Conservation (phyloP, 805 yeast genomes). For the Teunomyces cretensis region DNA sequence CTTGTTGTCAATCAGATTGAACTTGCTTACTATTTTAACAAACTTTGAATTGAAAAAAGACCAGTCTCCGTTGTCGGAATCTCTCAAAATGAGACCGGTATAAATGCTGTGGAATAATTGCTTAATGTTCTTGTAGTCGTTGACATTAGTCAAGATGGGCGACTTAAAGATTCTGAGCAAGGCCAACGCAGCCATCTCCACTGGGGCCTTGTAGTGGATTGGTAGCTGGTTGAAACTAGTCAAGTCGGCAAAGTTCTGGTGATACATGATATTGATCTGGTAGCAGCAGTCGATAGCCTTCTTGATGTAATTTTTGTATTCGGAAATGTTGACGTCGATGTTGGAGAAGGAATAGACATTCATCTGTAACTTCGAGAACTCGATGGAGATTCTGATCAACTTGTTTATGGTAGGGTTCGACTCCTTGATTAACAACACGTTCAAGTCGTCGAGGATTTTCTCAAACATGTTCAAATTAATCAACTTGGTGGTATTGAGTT, state of each 20-base stretch:
- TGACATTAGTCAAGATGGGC: conserved; percentile 24
- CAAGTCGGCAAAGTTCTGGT: conserved; percentile 16
- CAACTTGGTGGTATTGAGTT: conserved; percentile 26
- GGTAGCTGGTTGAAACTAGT: conserved; percentile 33
- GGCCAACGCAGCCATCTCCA: conserved; percentile 32
- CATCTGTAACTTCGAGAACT: conserved; percentile 39
- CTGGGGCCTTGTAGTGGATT: conserved; percentile 38
- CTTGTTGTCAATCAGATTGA: conserved; percentile 16
- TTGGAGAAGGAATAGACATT: conserved; percentile 34
- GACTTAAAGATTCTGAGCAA: conserved; percentile 34
- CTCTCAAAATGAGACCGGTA: conserved; percentile 13
- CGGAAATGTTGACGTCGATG: conserved; percentile 19
- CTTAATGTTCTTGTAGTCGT: conserved; percentile 27
- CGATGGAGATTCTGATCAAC: conserved; percentile 32
- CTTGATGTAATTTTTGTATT: conserved; percentile 30
- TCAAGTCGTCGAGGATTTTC: conserved; percentile 33
- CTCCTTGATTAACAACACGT: conserved; percentile 9
- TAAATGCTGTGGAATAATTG: conserved; percentile 21
- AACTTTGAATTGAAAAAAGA: conserved; percentile 21
- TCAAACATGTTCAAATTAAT: conserved; percentile 45
- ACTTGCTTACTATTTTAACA: conserved; percentile 24
- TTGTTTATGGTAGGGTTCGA: conserved; percentile 19
- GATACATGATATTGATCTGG: conserved; percentile 24
- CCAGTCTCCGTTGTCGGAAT: conserved; percentile 21
- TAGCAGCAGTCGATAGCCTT: conserved; percentile 24